Conservation (phyloP, 192 early-diverging fungal species). For the Backusella westeae region DNA sequence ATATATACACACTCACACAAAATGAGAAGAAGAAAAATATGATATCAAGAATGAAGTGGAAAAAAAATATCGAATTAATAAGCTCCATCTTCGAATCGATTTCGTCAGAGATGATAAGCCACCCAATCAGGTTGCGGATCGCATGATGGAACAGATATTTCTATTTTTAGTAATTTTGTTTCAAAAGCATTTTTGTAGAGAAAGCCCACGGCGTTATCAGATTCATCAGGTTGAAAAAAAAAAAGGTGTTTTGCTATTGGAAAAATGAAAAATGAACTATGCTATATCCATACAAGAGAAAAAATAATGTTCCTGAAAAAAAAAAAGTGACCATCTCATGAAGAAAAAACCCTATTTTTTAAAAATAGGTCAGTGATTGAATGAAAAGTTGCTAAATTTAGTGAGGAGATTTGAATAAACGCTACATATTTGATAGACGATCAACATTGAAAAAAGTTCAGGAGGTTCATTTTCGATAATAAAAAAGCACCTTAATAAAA, state of each 20-base stretch:
- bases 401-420: not conserved
- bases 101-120: slow-evolving; percentile 16
- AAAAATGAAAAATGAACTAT: too few relatives aligned
- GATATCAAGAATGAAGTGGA: too few relatives aligned
- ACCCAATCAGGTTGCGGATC: not conserved
- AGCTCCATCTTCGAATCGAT: not conserved
- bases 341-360: not conserved
- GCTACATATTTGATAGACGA: not conserved
- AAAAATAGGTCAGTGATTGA: not conserved
- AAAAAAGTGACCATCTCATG: too few relatives aligned
- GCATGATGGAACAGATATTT: not conserved
- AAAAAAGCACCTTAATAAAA: not conserved
- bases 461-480: not conserved
- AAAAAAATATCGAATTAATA: not conserved
- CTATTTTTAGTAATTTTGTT: too few relatives aligned
- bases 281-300: not conserved
- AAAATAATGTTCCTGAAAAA: not conserved
- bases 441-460: not conserved
- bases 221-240: too few relatives aligned
- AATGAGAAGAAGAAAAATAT: not conserved
- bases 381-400: slow-evolving; percentile 4
- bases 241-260: too few relatives aligned
- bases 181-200: too few relatives aligned
- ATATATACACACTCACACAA: not conserved
- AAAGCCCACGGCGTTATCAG: too few relatives aligned